Evolutionary conservation across 1,284 basidiomycete genomes (phyloP).

Genomic region (Uromyces viciae-fabae): DNA sequence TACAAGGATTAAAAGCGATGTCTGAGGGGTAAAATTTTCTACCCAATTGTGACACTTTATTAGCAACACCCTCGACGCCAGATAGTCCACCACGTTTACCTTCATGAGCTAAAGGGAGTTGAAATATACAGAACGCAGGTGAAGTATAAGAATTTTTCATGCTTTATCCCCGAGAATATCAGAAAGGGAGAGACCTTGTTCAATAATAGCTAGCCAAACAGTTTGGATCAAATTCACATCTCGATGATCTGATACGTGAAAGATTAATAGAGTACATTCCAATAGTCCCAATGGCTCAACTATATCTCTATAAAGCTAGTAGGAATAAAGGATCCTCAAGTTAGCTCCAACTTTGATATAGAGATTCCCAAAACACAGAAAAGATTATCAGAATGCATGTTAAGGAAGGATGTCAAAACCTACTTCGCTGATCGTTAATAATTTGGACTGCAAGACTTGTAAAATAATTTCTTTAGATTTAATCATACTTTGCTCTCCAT

Average conservation of each 20-base stretch:
- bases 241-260: conserved; percentile 87
- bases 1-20: conserved; percentile 79
- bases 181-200: conserved; percentile 61
- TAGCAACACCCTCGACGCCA: conserved; percentile 64
- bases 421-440: conserved; percentile 60
- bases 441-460: conserved; percentile 59
- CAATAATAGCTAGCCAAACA: conserved; percentile 84
- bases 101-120: conserved; percentile 55
- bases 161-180: conserved; percentile 4
- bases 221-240: conserved; percentile 74
- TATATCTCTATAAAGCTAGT: conserved; percentile 78
- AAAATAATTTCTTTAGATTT: conserved; percentile 59
- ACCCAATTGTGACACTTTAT: conserved; percentile 68
- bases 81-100: conserved; percentile 55
- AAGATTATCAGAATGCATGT: background rate
- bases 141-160: conserved; percentile 9
- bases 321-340: background rate
- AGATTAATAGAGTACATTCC: conserved; percentile 79
- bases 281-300: conserved; percentile 82
- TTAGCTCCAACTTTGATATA: background rate
- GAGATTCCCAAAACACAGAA: no score
- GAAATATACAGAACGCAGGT: conserved; percentile 1
- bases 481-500: conserved; percentile 45
- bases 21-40: conserved; percentile 85
- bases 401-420: conserved; percentile 47